Conservation (phyloP, 208 protist species). For the Trypanosoma platydactyli region DNA sequence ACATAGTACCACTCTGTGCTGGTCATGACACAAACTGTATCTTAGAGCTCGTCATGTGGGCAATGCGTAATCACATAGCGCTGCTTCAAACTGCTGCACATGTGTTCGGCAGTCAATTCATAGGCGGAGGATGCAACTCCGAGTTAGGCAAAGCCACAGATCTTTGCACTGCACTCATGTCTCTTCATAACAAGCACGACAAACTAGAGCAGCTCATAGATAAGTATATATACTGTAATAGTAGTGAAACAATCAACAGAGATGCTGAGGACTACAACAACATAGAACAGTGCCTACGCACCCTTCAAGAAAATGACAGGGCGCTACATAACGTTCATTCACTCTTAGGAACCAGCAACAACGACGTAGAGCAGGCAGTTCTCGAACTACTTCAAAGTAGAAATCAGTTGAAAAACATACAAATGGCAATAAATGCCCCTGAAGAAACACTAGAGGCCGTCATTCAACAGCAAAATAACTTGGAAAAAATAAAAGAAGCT, state of each 20-base stretch:
- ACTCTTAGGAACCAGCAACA: slow-evolving; percentile 15
- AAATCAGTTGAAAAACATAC: slow-evolving; percentile 6
- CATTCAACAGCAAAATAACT: slow-evolving; percentile 10
- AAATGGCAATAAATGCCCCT: background rate
- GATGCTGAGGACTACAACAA: slow-evolving; percentile 7
- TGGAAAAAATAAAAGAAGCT: slow-evolving; percentile 13
- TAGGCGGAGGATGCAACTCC: background rate
- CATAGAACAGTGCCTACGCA: slow-evolving; percentile 1
- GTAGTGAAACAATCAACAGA: background rate
- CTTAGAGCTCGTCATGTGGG: slow-evolving; percentile 39
- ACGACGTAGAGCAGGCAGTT: slow-evolving; percentile 8
- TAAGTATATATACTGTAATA: background rate
- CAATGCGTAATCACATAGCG: slow-evolving; percentile 31
- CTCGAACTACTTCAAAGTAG: slow-evolving; percentile 2
- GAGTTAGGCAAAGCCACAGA: background rate
- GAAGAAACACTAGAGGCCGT: background rate
- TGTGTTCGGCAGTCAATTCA: slow-evolving; percentile 23
- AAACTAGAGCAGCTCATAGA: slow-evolving; percentile 25
- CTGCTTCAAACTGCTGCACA: slow-evolving; percentile 27
- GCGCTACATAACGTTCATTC: slow-evolving; percentile 15
- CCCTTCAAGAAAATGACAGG: background rate
- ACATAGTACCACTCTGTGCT: slow-evolving; percentile 38
- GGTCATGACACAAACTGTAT: slow-evolving; percentile 30
- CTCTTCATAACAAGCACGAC: slow-evolving; percentile 13
- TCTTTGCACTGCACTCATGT: slow-evolving; percentile 13